Percentiles rank a stretch among this genome's conserved stretches.
Conservation (phyloP, 23 red algal genomes). For the Agarophyton chilense region DNA sequence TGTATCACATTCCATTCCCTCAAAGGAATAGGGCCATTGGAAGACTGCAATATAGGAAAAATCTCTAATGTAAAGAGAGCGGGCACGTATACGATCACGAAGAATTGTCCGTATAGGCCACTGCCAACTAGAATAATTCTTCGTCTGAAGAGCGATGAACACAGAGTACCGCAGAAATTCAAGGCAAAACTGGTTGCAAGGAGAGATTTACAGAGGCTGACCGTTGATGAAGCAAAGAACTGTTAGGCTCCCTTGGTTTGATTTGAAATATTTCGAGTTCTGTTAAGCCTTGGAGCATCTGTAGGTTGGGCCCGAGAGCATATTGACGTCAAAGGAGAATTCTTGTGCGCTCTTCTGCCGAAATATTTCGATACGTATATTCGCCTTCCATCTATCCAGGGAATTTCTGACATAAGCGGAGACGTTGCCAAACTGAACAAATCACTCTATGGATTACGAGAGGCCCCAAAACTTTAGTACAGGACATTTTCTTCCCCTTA, state of each 20-base stretch:
- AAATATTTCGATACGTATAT: neutral
- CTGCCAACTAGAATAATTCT: slow-evolving; percentile 31
- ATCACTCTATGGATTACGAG: slow-evolving; percentile 45
- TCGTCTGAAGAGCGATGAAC: slow-evolving; percentile 47
- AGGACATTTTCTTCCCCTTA: neutral
- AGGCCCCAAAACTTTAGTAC: slow-evolving; percentile 57
- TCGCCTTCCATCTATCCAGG: neutral
- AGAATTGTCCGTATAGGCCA: neutral
- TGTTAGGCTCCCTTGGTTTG: neutral
- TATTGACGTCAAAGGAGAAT: slow-evolving; percentile 35
- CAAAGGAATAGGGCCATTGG: slow-evolving; percentile 17
- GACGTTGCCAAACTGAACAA: slow-evolving; percentile 8
- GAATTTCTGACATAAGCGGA: neutral
- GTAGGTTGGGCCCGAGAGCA: slow-evolving; percentile 10
- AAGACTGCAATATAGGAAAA: slow-evolving; percentile 36
- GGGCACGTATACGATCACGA: neutral
- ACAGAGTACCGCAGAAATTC: neutral
- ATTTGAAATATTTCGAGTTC: slow-evolving; percentile 17
- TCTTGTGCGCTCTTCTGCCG: slow-evolving; percentile 25
- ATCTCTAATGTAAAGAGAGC: neutral
- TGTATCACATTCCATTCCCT: neutral
- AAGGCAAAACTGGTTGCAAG: slow-evolving; percentile 46
- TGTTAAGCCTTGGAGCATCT: neutral
- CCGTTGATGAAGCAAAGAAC: neutral
- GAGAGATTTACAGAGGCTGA: slow-evolving; percentile 21